Evolutionary conservation across 2,329 filamentous ascomycete species (phyloP).

Genomic region (Pezicula neosporulosa): DNA sequence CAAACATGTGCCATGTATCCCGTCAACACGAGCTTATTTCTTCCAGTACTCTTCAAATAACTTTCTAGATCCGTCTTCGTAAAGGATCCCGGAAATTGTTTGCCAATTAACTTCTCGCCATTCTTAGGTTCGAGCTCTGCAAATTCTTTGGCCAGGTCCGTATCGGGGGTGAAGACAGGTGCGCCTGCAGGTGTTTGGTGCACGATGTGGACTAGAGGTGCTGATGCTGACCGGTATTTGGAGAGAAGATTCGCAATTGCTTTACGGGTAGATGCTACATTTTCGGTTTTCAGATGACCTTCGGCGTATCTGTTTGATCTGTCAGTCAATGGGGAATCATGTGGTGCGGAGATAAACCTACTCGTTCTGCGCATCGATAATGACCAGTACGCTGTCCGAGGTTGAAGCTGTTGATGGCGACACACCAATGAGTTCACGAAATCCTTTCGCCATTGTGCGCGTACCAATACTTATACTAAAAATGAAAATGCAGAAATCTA

Average conservation of each 20-base stretch:
- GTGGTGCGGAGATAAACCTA: conserved; percentile 32
- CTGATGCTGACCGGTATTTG: conserved; percentile 53
- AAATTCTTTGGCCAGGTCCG: conserved; percentile 57
- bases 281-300: conserved; percentile 52
- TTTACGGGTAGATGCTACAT: conserved; percentile 49
- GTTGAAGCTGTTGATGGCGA: conserved; percentile 52
- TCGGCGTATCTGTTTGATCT: conserved; percentile 35
- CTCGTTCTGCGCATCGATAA: conserved; percentile 71
- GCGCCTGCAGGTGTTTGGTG: conserved; percentile 59
- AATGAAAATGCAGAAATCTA: too few relatives aligned
- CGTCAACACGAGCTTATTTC: conserved; percentile 57
- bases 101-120: conserved; percentile 55
- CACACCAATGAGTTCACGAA: conserved; percentile 41
- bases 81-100: conserved; percentile 57
- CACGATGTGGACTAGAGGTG: conserved; percentile 55
- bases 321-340: neutral
- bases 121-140: conserved; percentile 49
- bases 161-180: conserved; percentile 63
- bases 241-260: conserved; percentile 54
- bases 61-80: conserved; percentile 56
- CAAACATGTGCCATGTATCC: conserved; percentile 63
- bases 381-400: conserved; percentile 57
- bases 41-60: conserved; percentile 44
- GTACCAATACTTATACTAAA: too few relatives aligned
- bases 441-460: conserved; percentile 18